Evolutionary conservation across 1,139 yeast genomes (phyloP), one percentile per base, ranked within the genome.

Genomic region (Torulaspora pretoriensis): DNA sequence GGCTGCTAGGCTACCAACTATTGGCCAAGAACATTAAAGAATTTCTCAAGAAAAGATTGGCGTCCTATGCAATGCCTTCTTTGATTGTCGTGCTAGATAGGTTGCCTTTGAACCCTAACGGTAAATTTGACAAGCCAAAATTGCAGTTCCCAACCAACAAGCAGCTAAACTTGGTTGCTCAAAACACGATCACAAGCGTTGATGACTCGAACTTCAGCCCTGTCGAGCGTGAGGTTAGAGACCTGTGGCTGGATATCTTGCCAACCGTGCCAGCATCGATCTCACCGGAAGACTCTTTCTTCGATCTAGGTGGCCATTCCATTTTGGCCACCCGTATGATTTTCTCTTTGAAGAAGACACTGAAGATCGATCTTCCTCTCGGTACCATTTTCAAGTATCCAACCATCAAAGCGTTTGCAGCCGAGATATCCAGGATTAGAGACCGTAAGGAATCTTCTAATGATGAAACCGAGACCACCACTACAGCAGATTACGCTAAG

Each of bases 221-320:
- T 39, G 73, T 78, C 40, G 96, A 94, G 68, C 68, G 74, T 3
- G 71, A 77, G 52, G 77, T 94, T 38, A 79, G 83, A 54, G 89
- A 88, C 48, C 69, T 92, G 47, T 94, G 98, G 98, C 68, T 84
- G 40, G 78, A 77, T 26, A 83, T 92, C 8, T 74, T 94, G 54
- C 97, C 98, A 32, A 84, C 81, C 53, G 77, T 80, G 53, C 96
- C 97, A 8, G 82, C 92, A 1, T 68, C 83, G 8, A 77, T 89
- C 42, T 74, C 82, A 29, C 83, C 83, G 35, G 75, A 77, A 3
- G 98, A 94, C 63, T 86, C 95, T 2, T 94, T 94, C 77, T 94
- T 94, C 60, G 99, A 94, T 61, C 72, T 94, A 48, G 99, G 99
- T 47, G 99, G 99, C 3, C 98, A 94, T 67, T 90, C 97, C 0